These are phyloP conservation scores for Alternaria infectoria DNA, from an alignment of 2,329 filamentous ascomycete species.

Conservation along the genomic window DNA sequence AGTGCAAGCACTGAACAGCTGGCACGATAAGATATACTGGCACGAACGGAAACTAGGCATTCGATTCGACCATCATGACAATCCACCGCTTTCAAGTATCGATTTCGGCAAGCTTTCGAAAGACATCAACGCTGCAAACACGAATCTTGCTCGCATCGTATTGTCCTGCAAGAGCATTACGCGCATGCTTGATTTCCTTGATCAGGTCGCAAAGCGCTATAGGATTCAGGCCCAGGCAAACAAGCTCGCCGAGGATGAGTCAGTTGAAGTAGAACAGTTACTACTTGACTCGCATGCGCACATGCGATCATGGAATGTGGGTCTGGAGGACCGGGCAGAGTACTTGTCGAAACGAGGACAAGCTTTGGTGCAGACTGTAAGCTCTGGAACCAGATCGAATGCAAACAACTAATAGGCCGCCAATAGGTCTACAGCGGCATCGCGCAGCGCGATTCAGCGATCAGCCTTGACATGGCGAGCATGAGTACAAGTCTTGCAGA, in stretches of 20 bases:
- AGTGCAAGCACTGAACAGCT: background rate
- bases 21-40: slow-evolving; percentile 13
- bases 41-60: slow-evolving; percentile 13
- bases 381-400: too few species aligned
- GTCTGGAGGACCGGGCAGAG: slow-evolving; percentile 18
- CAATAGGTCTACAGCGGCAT: slow-evolving; percentile 28
- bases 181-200: slow-evolving; percentile 17
- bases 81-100: background rate
- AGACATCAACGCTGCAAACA: slow-evolving; percentile 12
- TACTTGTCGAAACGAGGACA: slow-evolving; percentile 22
- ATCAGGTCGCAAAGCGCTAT: slow-evolving; percentile 15
- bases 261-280: background rate
- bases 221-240: slow-evolving; percentile 3
- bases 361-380: slow-evolving; percentile 22
- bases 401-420: too few species aligned
- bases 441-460: slow-evolving; percentile 27
- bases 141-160: slow-evolving; percentile 3
- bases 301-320: slow-evolving; percentile 15
- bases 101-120: slow-evolving; percentile 14
- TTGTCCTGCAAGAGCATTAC: slow-evolving; percentile 12
- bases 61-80: slow-evolving; percentile 3
- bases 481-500: slow-evolving; percentile 16
- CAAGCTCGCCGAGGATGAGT: background rate
- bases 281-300: slow-evolving; percentile 12
- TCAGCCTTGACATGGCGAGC: slow-evolving; percentile 3